phyloP scores from a whole-genome alignment of 2,329 filamentous ascomycete genomes.

The Fusarium phyllophilum region DNA sequence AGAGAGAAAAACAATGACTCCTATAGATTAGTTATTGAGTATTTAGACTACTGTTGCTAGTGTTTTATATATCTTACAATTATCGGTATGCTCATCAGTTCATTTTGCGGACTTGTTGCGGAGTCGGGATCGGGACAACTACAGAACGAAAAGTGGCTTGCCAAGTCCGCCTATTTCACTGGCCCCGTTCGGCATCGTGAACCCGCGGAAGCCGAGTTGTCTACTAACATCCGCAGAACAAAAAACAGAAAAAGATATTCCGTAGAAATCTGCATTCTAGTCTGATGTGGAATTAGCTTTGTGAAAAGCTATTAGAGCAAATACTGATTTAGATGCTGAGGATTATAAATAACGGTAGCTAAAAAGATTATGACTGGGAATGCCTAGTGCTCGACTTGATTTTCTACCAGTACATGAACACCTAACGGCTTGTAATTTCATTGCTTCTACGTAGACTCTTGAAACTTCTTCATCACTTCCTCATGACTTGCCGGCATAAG shows the following conservation, averaged over 20 bases:
- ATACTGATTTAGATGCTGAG: background rate
- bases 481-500: background rate
- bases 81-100: background rate
- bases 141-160: background rate
- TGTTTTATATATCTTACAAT: background rate
- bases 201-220: background rate
- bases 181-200: background rate
- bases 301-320: background rate
- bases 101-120: background rate
- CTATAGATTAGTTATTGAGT: fast-evolving
- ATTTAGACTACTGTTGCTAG: fast-evolving
- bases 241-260: background rate
- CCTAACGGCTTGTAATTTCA: too few relatives aligned
- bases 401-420: background rate
- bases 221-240: background rate
- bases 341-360: background rate
- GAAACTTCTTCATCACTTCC: constrained; percentile 1
- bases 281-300: background rate
- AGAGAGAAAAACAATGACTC: background rate
- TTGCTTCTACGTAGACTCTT: background rate
- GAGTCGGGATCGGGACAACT: background rate
- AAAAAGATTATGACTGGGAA: too few relatives aligned
- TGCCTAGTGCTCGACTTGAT: background rate
- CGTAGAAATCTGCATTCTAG: background rate
- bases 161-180: background rate